Evolutionary conservation across 768 basidiomycete genomes (phyloP), one percentile per base, ranked within the genome.

Genomic region (Russula olivacea): DNA sequence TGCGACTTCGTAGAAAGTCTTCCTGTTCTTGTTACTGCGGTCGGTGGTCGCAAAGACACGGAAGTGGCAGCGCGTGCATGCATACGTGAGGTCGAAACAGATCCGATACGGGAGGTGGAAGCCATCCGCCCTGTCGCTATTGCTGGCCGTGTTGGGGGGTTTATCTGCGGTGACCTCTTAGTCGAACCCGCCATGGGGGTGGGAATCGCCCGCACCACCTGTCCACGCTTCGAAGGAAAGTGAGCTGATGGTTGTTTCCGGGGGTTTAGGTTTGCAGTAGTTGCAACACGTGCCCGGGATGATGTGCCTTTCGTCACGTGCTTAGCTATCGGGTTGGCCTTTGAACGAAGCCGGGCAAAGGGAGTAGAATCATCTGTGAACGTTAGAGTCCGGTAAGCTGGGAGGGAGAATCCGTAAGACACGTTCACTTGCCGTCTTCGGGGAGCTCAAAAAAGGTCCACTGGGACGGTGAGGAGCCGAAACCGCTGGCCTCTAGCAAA

Each of bases 401-500:
- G 28, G 12, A 19, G 34, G 28, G 17, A 7, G 21, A 7, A 51
- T 17, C 7, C 4, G 7, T 38, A 4, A 34, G n/a, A 55, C n/a
- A 43, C 3, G n/a, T 38, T 48, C 51, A 50, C 63, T 61, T 55
- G 58, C 67, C 64, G 15, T 62, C 58, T 17, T 68, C 61, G 3
- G 54, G 43, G 23, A 66, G 55, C 1, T 54, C n/a, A 41, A 68
- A 47, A 8, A 57, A 40, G 50, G 66, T 32, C 64, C 67, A 66
- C 19, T 51, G 57, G 19, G 60, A 55, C 0, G 64, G 48, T 30
- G 56, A 62, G 21, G 40, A 19, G n/a, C 11, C 30, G 40, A 57
- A 62, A 30, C 67, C 67, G 5, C 57, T 59, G 15, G 61, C 61
- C 21, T 68, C 49, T 23, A 66, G 56, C 17, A 68, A 38, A 19